Evolutionary conservation across 169 alveolate genomes (phyloP).

Genomic region (Plasmodium malariae): DNA sequence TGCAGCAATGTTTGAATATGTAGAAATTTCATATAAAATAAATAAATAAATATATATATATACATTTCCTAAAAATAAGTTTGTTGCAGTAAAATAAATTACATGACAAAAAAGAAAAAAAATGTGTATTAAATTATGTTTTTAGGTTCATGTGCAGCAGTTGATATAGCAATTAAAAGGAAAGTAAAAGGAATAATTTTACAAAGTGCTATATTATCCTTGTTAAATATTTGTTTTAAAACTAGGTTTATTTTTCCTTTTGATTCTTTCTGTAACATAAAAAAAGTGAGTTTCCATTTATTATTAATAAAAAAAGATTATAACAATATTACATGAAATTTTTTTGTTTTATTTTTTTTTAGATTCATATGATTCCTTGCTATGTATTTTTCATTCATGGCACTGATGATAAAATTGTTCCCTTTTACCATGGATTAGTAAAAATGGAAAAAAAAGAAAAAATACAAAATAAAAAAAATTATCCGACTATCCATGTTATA

Average conservation of each 20-base stretch:
- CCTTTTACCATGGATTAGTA: constrained; percentile 76
- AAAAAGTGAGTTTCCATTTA: constrained; percentile 18
- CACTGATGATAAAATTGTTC: constrained; percentile 73
- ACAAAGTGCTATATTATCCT: constrained; percentile 73
- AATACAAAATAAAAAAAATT: background rate
- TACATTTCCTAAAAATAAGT: background rate
- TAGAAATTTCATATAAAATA: too few species aligned
- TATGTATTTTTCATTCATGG: constrained; percentile 71
- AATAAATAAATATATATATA: background rate
- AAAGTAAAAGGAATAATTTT: constrained; percentile 66
- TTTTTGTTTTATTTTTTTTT: constrained; percentile 2
- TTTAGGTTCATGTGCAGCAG: constrained; percentile 75
- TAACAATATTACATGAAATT: background rate
- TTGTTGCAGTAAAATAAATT: background rate
- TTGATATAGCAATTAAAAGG: constrained; percentile 45
- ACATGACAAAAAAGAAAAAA: constrained; percentile 9
- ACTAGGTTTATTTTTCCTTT: constrained; percentile 66
- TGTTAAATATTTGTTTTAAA: constrained; percentile 70
- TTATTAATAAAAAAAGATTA: background rate
- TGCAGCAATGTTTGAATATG: background rate
- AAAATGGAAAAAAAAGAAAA: constrained; percentile 7
- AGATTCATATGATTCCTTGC: constrained; percentile 65
- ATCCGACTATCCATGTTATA: background rate
- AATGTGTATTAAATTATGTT: constrained; percentile 5
- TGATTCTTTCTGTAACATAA: constrained; percentile 72